phyloP scores from a whole-genome alignment of 2,329 filamentous ascomycete species.

The Calonectria hawksworthii region DNA sequence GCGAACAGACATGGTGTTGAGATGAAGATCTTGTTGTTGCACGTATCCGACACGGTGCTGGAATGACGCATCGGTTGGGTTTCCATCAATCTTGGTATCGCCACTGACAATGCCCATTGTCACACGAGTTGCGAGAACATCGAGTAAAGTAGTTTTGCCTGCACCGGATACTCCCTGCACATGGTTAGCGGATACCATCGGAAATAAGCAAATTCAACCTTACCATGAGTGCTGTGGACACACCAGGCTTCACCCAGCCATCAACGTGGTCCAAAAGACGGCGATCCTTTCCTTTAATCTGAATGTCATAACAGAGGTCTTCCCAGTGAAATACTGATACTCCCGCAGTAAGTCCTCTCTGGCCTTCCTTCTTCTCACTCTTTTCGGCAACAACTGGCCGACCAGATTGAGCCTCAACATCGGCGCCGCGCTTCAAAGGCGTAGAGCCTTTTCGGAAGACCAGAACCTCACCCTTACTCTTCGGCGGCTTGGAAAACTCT shows the following conservation, averaged over 20 bases:
- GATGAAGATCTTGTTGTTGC: conserved; percentile 80
- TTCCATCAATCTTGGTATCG: conserved; percentile 78
- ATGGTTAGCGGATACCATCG: neutral
- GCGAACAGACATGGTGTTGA: conserved; percentile 76
- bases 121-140: conserved; percentile 79
- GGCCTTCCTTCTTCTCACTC: conserved; percentile 4
- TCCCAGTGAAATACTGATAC: conserved; percentile 76
- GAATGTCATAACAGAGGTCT: conserved; percentile 72
- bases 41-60: conserved; percentile 80
- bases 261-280: conserved; percentile 79
- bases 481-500: conserved; percentile 74
- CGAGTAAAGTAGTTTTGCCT: conserved; percentile 82
- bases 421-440: conserved; percentile 66
- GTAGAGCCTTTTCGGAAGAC: conserved; percentile 71
- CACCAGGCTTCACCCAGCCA: conserved; percentile 84
- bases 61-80: conserved; percentile 71
- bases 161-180: conserved; percentile 75
- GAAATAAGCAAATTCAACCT: conserved; percentile 41
- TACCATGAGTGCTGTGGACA: conserved; percentile 79
- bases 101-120: conserved; percentile 82
- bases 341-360: conserved; percentile 19
- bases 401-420: conserved; percentile 46
- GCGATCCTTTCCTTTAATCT: conserved; percentile 75
- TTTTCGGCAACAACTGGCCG: conserved; percentile 37
- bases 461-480: conserved; percentile 76